A percentile compares a stretch with the other conserved stretches of the same genome.
These are phyloP conservation scores for Tolypocladium nubicola DNA, from an alignment of 2,329 filamentous ascomycete species.

Conservation along the genomic window DNA sequence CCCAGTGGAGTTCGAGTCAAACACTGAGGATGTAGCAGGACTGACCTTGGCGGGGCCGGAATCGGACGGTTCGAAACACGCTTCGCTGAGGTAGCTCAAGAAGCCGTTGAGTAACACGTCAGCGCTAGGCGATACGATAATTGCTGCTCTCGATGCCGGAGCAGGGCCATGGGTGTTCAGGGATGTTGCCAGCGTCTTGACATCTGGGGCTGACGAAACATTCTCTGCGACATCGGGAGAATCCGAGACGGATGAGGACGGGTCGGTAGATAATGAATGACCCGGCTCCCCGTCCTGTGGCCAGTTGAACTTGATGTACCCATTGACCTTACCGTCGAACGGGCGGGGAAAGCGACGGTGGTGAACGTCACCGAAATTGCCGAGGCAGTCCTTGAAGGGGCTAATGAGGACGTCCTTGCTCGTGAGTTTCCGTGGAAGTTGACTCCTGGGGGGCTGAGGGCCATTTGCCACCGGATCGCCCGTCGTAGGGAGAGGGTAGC, in stretches of 20 bases:
- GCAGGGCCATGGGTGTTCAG: background rate
- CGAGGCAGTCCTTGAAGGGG: constrained; percentile 21
- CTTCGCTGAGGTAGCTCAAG: background rate
- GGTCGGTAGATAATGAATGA: background rate
- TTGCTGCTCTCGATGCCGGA: background rate
- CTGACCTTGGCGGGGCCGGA: background rate
- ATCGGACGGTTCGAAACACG: background rate
- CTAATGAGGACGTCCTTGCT: constrained; percentile 10
- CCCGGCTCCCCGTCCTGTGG: constrained; percentile 7
- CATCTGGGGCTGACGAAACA: background rate
- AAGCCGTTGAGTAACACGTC: background rate
- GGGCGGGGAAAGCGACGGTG: constrained; percentile 18
- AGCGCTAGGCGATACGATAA: background rate
- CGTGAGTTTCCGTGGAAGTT: constrained; percentile 4
- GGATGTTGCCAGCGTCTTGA: background rate
- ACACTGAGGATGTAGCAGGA: background rate
- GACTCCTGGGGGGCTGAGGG: constrained; percentile 3
- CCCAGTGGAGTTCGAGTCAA: background rate
- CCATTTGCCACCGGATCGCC: constrained; percentile 1
- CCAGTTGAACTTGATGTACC: constrained; percentile 28
- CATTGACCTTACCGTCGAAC: constrained; percentile 22
- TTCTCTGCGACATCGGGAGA: constrained; percentile 1
- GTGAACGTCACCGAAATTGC: constrained; percentile 13
- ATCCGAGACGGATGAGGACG: background rate
- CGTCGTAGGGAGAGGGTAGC: constrained; percentile 7